phyloP scores from a whole-genome alignment of 2,329 filamentous ascomycete genomes.

The Alternaria brassicicola region DNA sequence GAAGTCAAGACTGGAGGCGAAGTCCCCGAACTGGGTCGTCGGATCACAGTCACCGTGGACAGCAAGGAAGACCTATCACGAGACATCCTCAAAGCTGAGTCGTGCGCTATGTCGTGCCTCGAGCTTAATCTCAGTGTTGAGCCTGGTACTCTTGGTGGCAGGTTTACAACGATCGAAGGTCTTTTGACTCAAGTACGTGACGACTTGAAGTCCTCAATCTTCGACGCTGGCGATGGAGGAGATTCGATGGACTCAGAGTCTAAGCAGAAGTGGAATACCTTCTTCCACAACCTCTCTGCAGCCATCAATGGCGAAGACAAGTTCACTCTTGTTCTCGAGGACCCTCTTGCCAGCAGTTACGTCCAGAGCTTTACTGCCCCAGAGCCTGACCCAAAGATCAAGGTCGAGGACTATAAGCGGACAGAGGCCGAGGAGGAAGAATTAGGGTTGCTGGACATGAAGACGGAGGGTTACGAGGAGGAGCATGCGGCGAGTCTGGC shows the following conservation, averaged over 20 bases:
- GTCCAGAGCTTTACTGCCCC: constrained; percentile 84
- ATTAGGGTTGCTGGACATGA: constrained; percentile 89
- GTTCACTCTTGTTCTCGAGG: constrained; percentile 83
- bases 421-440: constrained; percentile 95
- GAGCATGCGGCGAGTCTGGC: constrained; percentile 30
- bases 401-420: constrained; percentile 79
- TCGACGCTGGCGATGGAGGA: constrained; percentile 75
- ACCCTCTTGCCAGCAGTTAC: constrained; percentile 91
- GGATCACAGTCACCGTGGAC: constrained; percentile 77
- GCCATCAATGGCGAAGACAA: constrained; percentile 81
- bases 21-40: constrained; percentile 83
- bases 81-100: constrained; percentile 96
- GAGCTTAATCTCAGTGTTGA: constrained; percentile 88
- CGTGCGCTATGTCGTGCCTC: constrained; percentile 82
- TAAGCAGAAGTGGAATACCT: constrained; percentile 75
- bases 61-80: constrained; percentile 76
- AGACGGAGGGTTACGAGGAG: constrained; percentile 82
- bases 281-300: constrained; percentile 76
- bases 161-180: constrained; percentile 96
- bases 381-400: constrained; percentile 83
- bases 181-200: constrained; percentile 90
- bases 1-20: constrained; percentile 97
- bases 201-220: constrained; percentile 87
- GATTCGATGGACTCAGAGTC: constrained; percentile 75
- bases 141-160: constrained; percentile 90